These are phyloP conservation scores for Populus deltoides DNA, from an alignment of 345 rosid genomes.

Conservation along the genomic window DNA sequence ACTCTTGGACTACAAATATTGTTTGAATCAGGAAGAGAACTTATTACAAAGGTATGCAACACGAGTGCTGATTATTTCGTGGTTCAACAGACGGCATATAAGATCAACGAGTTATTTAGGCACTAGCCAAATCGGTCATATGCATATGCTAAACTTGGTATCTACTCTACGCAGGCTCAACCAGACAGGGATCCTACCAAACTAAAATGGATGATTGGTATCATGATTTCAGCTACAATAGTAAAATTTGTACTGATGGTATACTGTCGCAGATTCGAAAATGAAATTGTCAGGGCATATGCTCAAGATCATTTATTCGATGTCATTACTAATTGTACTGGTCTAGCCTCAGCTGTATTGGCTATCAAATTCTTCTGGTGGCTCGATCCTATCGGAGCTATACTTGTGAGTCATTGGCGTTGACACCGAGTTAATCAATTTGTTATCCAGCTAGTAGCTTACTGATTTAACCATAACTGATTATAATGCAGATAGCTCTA, in stretches of 20 bases:
- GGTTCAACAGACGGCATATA: not conserved
- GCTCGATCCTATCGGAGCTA: constrained; percentile 55
- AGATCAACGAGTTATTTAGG: too few relatives aligned
- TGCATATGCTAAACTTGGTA: not conserved
- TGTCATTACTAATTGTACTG: constrained; percentile 51
- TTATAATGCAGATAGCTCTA: constrained; percentile 41
- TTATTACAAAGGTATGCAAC: constrained; percentile 33
- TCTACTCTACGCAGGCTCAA: constrained; percentile 29
- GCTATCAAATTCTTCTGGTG: constrained; percentile 57
- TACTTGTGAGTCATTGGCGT: constrained; percentile 30
- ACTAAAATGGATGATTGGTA: constrained; percentile 58
- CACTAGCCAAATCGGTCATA: too few relatives aligned
- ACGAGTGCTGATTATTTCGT: too few relatives aligned
- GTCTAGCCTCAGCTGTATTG: constrained; percentile 44
- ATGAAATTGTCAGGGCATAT: constrained; percentile 46
- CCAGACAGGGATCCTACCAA: constrained; percentile 47
- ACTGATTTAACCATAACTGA: too few relatives aligned
- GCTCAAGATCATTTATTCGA: constrained; percentile 59
- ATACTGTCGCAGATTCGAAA: constrained; percentile 44
- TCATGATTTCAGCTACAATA: constrained; percentile 46
- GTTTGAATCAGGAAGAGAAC: constrained; percentile 56
- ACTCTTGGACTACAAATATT: constrained; percentile 55
- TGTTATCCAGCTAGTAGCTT: too few relatives aligned
- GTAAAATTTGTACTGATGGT: constrained; percentile 38
- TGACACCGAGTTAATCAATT: too few relatives aligned